These are phyloP conservation scores for Gliomastix tumulicola DNA, from an alignment of 2,329 filamentous ascomycete species.

Conservation along the genomic window DNA sequence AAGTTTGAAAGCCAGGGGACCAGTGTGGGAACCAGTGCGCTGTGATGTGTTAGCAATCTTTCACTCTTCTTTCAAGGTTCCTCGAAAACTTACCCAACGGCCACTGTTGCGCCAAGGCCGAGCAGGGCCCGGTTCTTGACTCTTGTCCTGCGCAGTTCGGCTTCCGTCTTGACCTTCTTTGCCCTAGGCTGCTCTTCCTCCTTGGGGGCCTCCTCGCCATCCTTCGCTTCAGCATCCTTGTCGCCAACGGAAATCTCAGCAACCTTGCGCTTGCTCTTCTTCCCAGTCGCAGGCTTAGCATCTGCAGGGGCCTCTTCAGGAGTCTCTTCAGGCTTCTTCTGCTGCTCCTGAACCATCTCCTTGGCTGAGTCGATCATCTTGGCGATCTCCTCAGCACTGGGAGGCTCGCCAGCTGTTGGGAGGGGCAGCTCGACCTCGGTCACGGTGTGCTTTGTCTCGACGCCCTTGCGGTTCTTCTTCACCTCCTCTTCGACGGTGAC, in stretches of 20 bases:
- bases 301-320: conserved; percentile 21
- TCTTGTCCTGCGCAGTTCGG: conserved; percentile 76
- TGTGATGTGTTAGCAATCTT: background rate
- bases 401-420: conserved; percentile 51
- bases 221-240: conserved; percentile 33
- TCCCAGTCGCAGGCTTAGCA: conserved; percentile 14
- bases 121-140: conserved; percentile 81
- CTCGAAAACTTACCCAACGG: conserved; percentile 69
- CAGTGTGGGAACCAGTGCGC: conserved; percentile 4
- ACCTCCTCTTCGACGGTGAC: conserved; percentile 64
- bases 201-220: conserved; percentile 20
- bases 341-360: conserved; percentile 68
- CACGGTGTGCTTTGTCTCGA: conserved; percentile 64
- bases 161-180: conserved; percentile 78
- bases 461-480: conserved; percentile 43
- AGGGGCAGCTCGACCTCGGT: conserved; percentile 71
- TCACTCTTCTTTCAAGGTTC: background rate
- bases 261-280: conserved; percentile 61
- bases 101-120: conserved; percentile 79
- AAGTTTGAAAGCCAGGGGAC: conserved; percentile 8
- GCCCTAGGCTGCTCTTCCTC: conserved; percentile 39
- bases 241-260: conserved; percentile 37
- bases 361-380: conserved; percentile 82
- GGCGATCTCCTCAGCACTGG: conserved; percentile 69
- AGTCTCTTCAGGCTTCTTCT: conserved; percentile 31